These are phyloP conservation scores for Sclerotinia sclerotiorum DNA, from an alignment of 2,329 filamentous ascomycete genomes.

Conservation along the genomic window DNA sequence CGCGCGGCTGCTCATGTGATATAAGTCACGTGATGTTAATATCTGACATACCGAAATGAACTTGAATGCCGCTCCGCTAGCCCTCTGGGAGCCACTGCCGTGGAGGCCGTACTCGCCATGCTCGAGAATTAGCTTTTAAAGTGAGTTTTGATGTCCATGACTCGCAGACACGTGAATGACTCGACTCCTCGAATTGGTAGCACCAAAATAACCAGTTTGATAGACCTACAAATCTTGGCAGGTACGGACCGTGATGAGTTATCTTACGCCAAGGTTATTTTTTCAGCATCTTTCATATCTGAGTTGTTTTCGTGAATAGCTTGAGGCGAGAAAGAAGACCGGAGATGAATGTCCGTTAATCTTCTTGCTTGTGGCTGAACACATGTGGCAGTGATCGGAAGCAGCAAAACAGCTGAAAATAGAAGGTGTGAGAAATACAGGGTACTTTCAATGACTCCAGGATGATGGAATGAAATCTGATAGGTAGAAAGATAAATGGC, in stretches of 20 bases:
- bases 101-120: no score
- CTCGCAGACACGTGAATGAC: neutral
- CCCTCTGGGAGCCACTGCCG: no score
- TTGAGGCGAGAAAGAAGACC: neutral
- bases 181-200: neutral
- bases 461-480: neutral
- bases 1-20: neutral
- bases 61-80: no score
- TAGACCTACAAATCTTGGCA: conserved; percentile 1
- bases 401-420: neutral
- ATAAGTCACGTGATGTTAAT: neutral
- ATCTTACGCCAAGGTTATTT: neutral
- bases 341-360: neutral
- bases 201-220: neutral
- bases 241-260: neutral
- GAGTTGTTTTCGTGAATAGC: neutral
- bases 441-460: neutral
- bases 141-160: no score
- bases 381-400: neutral
- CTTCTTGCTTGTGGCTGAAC: neutral
- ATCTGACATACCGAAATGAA: no score
- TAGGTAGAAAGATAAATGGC: neutral
- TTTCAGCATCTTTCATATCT: neutral
- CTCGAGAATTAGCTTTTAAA: no score
- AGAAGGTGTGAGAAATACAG: neutral